phyloP scores from a whole-genome alignment of 768 basidiomycete species.

The Coprinopsis marcescibilis region DNA sequence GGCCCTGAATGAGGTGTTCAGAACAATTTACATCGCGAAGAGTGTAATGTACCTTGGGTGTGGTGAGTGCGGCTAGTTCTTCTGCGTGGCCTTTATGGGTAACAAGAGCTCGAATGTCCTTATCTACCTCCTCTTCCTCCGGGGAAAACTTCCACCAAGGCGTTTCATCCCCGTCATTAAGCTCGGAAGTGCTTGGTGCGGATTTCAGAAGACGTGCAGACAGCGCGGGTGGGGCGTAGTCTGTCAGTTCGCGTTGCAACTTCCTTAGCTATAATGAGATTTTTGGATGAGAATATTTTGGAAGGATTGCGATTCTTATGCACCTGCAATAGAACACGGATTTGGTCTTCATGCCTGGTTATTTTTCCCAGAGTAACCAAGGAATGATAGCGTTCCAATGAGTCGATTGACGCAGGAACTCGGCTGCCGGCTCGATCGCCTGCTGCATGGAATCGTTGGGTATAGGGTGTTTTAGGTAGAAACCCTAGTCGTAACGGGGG shows the following conservation, averaged over 20 bases:
- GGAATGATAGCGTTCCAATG: slow-evolving; percentile 43
- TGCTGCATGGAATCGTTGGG: neutral
- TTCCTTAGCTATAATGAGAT: slow-evolving; percentile 15
- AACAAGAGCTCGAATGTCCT: slow-evolving; percentile 19
- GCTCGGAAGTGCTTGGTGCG: slow-evolving; percentile 14
- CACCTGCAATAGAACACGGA: slow-evolving; percentile 43
- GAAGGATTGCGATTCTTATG: neutral
- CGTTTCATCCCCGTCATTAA: slow-evolving; percentile 17
- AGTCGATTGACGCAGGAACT: slow-evolving; percentile 25
- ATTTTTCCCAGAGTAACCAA: slow-evolving; percentile 42
- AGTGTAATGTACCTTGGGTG: slow-evolving; percentile 43
- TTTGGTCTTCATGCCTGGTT: slow-evolving; percentile 47
- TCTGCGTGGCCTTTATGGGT: slow-evolving; percentile 37
- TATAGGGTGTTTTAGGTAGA: neutral
- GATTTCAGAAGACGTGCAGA: slow-evolving; percentile 20
- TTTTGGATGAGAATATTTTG: neutral
- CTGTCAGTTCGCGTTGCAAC: slow-evolving; percentile 41
- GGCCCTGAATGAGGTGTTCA: slow-evolving; percentile 27
- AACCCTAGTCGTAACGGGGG: neutral
- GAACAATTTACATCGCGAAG: no score
- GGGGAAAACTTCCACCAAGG: slow-evolving; percentile 27
- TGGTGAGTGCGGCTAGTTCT: slow-evolving; percentile 43
- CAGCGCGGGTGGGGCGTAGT: slow-evolving; percentile 43
- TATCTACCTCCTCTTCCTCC: slow-evolving; percentile 13
- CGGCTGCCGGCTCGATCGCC: slow-evolving; percentile 1